Percentiles rank a stretch among this genome's conserved stretches.
These are phyloP conservation scores for Arthrobotrys iridis DNA, from an alignment of 2,329 filamentous ascomycete genomes.

Conservation along the genomic window DNA sequence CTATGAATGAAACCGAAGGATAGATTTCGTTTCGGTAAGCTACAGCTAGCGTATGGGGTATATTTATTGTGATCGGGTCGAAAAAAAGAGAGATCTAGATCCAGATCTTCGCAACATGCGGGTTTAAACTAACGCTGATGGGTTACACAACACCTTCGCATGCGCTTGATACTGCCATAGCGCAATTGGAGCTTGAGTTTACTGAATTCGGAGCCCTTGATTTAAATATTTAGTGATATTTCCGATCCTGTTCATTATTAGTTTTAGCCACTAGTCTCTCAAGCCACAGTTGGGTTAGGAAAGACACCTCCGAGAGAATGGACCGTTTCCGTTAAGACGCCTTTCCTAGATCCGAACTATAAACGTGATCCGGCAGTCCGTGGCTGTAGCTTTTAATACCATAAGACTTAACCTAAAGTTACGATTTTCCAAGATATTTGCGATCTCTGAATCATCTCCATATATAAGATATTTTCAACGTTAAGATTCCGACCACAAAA, in stretches of 20 bases:
- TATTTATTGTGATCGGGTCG: not conserved
- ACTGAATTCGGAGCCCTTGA: not conserved
- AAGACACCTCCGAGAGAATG: not conserved
- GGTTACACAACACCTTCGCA: not conserved
- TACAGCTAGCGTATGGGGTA: no score
- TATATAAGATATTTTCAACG: not conserved
- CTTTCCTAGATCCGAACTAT: not conserved
- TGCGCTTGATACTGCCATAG: not conserved
- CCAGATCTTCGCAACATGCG: not conserved
- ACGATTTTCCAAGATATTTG: no score
- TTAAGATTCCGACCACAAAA: not conserved
- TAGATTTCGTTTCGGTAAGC: not conserved
- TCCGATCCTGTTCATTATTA: no score
- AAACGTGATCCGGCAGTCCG: conserved; percentile 36
- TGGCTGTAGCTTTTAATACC: conserved; percentile 4
- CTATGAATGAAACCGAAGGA: not conserved
- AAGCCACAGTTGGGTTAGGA: not conserved
- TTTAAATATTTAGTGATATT: no score
- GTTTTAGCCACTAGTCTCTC: not conserved
- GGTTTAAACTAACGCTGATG: not conserved
- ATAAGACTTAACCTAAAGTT: no score
- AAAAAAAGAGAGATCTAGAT: not conserved
- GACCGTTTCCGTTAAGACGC: conserved; percentile 2
- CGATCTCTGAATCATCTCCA: no score
- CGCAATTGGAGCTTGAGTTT: not conserved